These are phyloP conservation scores for Prunus yedoensis DNA, from an alignment of 331 rosid species.

Conservation along the genomic window DNA sequence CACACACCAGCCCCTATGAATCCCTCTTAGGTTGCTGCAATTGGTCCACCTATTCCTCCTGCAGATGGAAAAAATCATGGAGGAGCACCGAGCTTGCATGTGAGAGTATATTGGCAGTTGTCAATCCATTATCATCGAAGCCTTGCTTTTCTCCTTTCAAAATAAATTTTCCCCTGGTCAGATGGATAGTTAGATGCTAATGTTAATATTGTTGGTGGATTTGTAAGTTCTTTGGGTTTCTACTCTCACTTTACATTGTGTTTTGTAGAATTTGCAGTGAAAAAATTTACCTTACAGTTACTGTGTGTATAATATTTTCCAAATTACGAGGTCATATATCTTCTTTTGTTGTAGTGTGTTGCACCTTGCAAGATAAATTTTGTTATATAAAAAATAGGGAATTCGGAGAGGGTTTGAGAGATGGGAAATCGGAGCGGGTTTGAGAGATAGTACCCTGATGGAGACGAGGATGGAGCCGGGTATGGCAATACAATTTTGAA, in stretches of 20 bases:
- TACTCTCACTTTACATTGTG: slow-evolving; percentile 10
- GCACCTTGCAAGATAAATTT: too few species aligned
- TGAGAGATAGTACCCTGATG: too few species aligned
- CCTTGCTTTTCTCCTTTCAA: too few species aligned
- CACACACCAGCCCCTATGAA: slow-evolving; percentile 39
- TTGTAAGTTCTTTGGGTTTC: neutral
- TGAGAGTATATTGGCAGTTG: slow-evolving; percentile 31
- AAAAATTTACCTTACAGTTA: slow-evolving; percentile 75
- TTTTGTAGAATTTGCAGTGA: slow-evolving; percentile 84
- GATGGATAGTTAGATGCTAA: slow-evolving; percentile 38
- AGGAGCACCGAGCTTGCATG: slow-evolving; percentile 52
- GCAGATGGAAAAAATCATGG: slow-evolving; percentile 47
- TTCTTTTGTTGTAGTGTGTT: slow-evolving; percentile 18
- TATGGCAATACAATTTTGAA: too few species aligned
- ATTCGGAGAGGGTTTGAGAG: too few species aligned
- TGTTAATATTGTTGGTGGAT: too few species aligned
- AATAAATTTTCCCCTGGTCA: slow-evolving; percentile 59
- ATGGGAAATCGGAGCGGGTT: fast-evolving
- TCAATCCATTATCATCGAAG: too few species aligned
- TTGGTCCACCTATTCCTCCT: slow-evolving; percentile 52
- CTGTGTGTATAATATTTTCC: slow-evolving; percentile 93
- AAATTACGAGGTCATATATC: slow-evolving; percentile 40
- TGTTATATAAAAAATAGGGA: too few species aligned
- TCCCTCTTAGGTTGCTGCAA: slow-evolving; percentile 62
- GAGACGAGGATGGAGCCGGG: too few species aligned